Conservation (phyloP, 2,329 filamentous ascomycete genomes). For the Verticillium nubilum region DNA sequence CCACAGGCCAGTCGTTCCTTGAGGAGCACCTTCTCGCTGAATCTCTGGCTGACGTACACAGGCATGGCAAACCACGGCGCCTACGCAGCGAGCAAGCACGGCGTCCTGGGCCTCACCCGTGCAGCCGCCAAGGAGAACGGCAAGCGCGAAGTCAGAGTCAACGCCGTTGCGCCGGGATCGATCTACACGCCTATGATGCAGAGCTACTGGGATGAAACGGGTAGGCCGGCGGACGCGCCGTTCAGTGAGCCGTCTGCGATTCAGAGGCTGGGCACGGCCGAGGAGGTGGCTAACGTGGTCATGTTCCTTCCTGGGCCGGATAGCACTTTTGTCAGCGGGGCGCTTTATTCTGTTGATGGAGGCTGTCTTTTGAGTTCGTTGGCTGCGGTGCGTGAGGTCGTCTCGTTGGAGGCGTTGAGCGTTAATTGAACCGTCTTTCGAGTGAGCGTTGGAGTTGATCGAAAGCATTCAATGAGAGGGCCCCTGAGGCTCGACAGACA, state of each 20-base stretch:
- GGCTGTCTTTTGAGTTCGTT: background rate
- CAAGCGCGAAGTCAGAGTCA: constrained; percentile 32
- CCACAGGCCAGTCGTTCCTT: background rate
- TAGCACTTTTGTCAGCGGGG: constrained; percentile 29
- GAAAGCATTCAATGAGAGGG: too few species aligned
- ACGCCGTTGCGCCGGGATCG: constrained; percentile 26
- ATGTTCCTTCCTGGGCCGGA: constrained; percentile 28
- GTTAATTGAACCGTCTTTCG: too few species aligned
- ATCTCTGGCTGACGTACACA: constrained; percentile 2
- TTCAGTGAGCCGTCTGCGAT: background rate
- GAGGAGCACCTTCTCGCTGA: too few species aligned
- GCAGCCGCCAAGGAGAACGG: constrained; percentile 32
- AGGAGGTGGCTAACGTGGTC: constrained; percentile 27
- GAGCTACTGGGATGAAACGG: background rate
- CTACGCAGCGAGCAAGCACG: constrained; percentile 30
- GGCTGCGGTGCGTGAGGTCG: background rate
- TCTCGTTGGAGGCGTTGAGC: too few species aligned
- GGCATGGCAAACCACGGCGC: constrained; percentile 24
- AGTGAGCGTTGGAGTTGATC: too few species aligned
- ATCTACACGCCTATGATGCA: constrained; percentile 18
- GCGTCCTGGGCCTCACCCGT: constrained; percentile 26
- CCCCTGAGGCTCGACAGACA: too few species aligned
- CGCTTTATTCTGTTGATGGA: constrained; percentile 12
- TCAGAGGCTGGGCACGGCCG: background rate
- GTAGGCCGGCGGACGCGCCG: background rate